Base-by-base conservation (phyloP, 1,284 basidiomycete genomes). In the Pseudozyma pruni region DNA sequence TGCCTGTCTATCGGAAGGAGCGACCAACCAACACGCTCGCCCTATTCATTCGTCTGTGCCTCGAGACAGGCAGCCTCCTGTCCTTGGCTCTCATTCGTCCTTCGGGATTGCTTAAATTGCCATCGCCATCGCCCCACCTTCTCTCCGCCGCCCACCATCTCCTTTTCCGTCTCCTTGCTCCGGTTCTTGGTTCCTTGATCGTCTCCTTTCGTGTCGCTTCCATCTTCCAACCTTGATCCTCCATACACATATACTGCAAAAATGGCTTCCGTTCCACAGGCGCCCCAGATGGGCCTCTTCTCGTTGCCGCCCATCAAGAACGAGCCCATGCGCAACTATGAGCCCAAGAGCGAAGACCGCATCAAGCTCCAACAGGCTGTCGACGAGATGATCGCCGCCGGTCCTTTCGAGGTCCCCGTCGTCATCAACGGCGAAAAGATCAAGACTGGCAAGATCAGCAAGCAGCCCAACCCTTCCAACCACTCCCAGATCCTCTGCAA, bases 381-480 rank as follows among this genome's bases (percentile, higher is more conserved):
- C 74, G 83, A 85, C 32, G 86, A 92, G 85, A 91, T 98, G 89
- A 87, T 92, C 81, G 87, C 90, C 68, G 85, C 90, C 70, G 86
- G 90, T 4, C 94, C 94, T 4, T 92, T 93, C 82, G 91, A 96
- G 79, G 91, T 98, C 1, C 95, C 95, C 20, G 91, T 91, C 79
- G 86, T 98, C 72, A 88, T 98, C 78, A 92, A 97, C 80, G 95
- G 96, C 59, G 89, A 92, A 84, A 87, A 89, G 77, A 86, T 96
- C 84, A 92, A 88, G 83, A 93, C 93, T 2, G 91, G 91, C 74
- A 90, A 90, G 76, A 83, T 90, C 58, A 88, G 60, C 69, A 63
- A 76, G 62, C 75, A 82, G 67, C 61, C 72, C 56, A 75, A 81
- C 72, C 74, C 82, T 52, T 59, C 66, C 45, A 59, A 81, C 88